These are phyloP conservation scores for Metroxylon sagu DNA, from an alignment of 176 grass and related monocot genomes.

Conservation along the genomic window DNA sequence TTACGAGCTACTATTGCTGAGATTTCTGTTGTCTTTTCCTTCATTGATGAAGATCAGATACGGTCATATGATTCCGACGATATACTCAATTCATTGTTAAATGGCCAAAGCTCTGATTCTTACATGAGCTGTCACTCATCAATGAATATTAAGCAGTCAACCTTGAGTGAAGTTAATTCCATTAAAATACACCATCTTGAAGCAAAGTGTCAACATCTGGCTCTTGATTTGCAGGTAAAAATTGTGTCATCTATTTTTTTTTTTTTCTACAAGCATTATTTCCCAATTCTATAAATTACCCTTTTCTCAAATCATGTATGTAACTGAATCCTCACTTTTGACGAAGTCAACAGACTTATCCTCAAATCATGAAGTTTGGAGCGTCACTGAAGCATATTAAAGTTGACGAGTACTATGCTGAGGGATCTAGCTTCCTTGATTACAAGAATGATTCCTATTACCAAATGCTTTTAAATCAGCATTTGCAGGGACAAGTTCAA, in stretches of 20 bases:
- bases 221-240: constrained; percentile 70
- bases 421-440: neutral
- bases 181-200: constrained; percentile 64
- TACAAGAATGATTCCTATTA: constrained; percentile 10
- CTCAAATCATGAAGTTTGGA: constrained; percentile 55
- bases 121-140: constrained; percentile 64
- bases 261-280: too few relatives aligned
- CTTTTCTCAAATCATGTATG: too few relatives aligned
- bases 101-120: constrained; percentile 47
- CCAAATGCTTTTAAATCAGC: constrained; percentile 47
- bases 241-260: neutral
- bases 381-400: constrained; percentile 52
- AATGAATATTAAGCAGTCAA: constrained; percentile 40
- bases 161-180: constrained; percentile 27
- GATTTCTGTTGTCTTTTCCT: constrained; percentile 71
- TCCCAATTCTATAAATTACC: too few relatives aligned
- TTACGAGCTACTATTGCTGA: constrained; percentile 51
- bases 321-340: constrained; percentile 12
- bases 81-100: constrained; percentile 14
- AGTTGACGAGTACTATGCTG: constrained; percentile 69
- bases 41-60: constrained; percentile 33
- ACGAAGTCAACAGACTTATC: constrained; percentile 66
- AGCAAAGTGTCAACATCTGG: constrained; percentile 58
- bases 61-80: constrained; percentile 13
- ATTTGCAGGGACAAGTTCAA: constrained; percentile 65